phyloP scores from a whole-genome alignment of 805 yeast species.

The Pichia manshurica region DNA sequence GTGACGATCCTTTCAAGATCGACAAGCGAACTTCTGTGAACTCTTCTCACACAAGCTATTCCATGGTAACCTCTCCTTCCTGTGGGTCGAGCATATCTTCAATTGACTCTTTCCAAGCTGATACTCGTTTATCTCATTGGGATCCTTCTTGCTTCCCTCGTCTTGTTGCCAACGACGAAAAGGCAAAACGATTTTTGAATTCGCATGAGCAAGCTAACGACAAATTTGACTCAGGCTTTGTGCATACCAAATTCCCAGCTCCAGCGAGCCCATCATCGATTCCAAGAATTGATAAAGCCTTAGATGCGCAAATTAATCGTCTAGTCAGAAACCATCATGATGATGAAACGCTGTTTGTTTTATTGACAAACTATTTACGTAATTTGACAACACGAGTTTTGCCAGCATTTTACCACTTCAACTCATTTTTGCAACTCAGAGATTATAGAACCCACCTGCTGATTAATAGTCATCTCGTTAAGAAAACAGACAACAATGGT shows the following conservation, averaged over 20 bases:
- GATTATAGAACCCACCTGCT: slow-evolving; percentile 20
- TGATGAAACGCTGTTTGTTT: slow-evolving; percentile 25
- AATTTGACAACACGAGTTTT: slow-evolving; percentile 19
- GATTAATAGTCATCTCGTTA: slow-evolving; percentile 15
- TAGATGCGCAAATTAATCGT: slow-evolving; percentile 16
- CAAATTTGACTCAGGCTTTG: not conserved
- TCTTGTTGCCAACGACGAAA: slow-evolving; percentile 2
- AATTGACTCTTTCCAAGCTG: slow-evolving; percentile 12
- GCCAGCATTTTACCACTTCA: slow-evolving; percentile 23
- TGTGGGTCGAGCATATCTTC: slow-evolving; percentile 6
- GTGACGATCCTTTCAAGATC: not conserved
- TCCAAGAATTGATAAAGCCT: slow-evolving; percentile 22
- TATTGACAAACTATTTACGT: slow-evolving; percentile 21
- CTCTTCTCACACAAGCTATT: slow-evolving; percentile 16
- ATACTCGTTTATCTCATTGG: slow-evolving; percentile 12
- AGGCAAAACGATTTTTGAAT: not conserved
- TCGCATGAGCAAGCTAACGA: not conserved
- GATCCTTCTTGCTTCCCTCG: slow-evolving; percentile 17
- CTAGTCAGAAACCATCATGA: slow-evolving; percentile 25
- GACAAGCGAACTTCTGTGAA: not conserved
- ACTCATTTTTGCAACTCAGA: slow-evolving; percentile 16
- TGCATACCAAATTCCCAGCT: slow-evolving; percentile 4
- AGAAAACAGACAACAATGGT: slow-evolving; percentile 11
- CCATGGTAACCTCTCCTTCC: slow-evolving; percentile 33
- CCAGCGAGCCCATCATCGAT: slow-evolving; percentile 9